Evolutionary conservation across 176 grass and related monocot genomes (phyloP), one percentile per base, ranked within the genome.

Genomic region (Poa pratensis): DNA sequence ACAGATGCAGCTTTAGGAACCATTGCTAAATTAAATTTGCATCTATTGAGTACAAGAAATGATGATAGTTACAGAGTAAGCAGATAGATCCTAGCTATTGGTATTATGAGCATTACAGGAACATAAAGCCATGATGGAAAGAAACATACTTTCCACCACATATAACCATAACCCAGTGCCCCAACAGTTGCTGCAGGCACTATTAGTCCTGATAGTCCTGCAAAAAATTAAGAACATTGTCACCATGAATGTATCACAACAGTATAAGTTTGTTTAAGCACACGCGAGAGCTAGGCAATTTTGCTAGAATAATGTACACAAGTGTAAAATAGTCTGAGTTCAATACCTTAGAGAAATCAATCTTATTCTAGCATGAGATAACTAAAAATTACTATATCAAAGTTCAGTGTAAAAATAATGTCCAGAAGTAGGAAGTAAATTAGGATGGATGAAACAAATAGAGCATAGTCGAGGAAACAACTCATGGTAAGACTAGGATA

Each of bases 61-160:
- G 17, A 45, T 53, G 15, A 72, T 46, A 74, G 18, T 42, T n/a
- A 23, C 37, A 32, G 68, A 30, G 15, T 60, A 77, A 82, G 39
- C 24, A 77, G 61, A 19, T 9, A 27, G 6, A 26, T 75, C 39
- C 9, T 27, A 61, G 42, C 39, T 52, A 80, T 52, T 16, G 8
- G 66, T 68, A 75, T 80, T 68, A 67, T 22, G 53, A 80, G 18
- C n/a, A 80, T 24, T 19, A 30, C 70, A 84, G 39, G 73, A 84
- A 80, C 12, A 49, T 49, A 80, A 90, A 81, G 32, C 27, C 27
- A 79, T 64, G 49, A 72, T 23, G 55, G 15, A 83, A 30, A 5
- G 24, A 50, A 75, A 68, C 92, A 86, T 87, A 98, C 93, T 89
- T 99, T 99, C 96, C 93, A 99, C 96, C 96, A 96, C 96, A 99